Base-by-base conservation (phyloP, 345 rosid genomes). In the Eucalyptus melliodora region DNA sequence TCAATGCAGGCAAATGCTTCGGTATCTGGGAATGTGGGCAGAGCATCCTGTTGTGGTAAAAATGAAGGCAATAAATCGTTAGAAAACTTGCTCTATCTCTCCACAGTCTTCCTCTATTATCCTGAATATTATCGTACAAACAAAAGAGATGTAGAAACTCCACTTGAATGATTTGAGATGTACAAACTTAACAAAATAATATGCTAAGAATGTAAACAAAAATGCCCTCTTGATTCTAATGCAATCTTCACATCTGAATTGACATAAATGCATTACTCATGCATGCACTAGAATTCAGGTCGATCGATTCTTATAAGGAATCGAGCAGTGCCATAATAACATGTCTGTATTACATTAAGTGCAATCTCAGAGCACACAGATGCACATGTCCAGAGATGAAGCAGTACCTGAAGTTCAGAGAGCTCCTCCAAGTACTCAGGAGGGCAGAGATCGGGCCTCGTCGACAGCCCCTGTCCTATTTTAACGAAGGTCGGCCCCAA, bases 401-500 rank as follows among this genome's bases (percentile, higher is more conserved):
- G 87, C 30, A 19, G 90, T 88, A 97, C 99, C 98, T 97, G 99
- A 92, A 97, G 99, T 93, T 95, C 94, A 9, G 98, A 91, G 87
- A 97, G 98, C 90, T 97, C 99, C 90, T 97, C 97, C 1, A 97
- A 97, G 91, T 96, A 97, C 94, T 97, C 99, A 0, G 98, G 95
- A 55, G 99, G 99, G 92, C 98, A 97, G 89, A 97, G 91, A 89
- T 97, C 99, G 8, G 99, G 99, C 91, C 99, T 93, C 51, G 99
- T 98, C 42, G 99, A 98, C 88, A 98, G 91, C 45, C 99, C 99
- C 93, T 98, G 99, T 86, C 99, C 99, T 9, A 98, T 90, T 91
- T 98, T 98, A n/a, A 98, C 99, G 82, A 98, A 98, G 88, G 99
- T 96, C 51, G 99, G 98, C 3, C 99, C 99, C 40, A 98, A 91